Base-by-base conservation (phyloP, 2,329 filamentous ascomycete genomes). In the Ophioceras dolichostomum region DNA sequence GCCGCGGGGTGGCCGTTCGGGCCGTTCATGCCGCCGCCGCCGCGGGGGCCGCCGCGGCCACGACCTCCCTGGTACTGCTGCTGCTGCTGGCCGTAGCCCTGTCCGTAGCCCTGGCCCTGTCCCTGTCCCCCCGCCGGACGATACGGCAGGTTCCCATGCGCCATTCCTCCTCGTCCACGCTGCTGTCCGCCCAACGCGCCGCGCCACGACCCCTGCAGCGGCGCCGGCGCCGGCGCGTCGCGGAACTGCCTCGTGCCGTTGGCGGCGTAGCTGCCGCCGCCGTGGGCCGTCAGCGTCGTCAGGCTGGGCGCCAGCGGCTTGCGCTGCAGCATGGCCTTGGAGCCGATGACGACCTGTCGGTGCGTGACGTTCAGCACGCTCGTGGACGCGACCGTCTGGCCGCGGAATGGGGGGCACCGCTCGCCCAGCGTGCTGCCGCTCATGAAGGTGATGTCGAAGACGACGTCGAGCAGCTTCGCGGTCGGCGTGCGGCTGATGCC, bases 371-470 rank as follows among this genome's bases (percentile, higher is more conserved):
- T 98, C 24, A 98, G 70, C 2, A 96, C 87, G 1, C 84, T 83
- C n/a, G 83, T 82, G 6, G 81, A 75, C 2, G 86, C 76, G 4
- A 98, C 87, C 0, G 91, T 95, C 55, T 91, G 88, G 37, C 91
- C 91, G 26, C 89, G 78, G 76, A 98, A 98, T 27, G 85, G 79
- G 19, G 87, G 86, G 54, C 89, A 94, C 41, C 91, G 80, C 39
- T 88, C 87, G 41, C 85, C 83, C 13, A 98, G 70, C 1, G 84
- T 91, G 2, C 88, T 95, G 44, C 91, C 91, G 52, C 87, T 94
- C 88, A 98, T 96, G 59, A 98, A 98, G 0, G 86, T 83, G 10
- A 76, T 75, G 55, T 98, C 93, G 60, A 94, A 98, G 7, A 98
- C 79, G 40, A 96, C 75, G 55, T 98, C 91, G 27, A 98, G 68